Evolutionary conservation across 176 grass and related monocot genomes (phyloP).

Genomic region (Poa annua): DNA sequence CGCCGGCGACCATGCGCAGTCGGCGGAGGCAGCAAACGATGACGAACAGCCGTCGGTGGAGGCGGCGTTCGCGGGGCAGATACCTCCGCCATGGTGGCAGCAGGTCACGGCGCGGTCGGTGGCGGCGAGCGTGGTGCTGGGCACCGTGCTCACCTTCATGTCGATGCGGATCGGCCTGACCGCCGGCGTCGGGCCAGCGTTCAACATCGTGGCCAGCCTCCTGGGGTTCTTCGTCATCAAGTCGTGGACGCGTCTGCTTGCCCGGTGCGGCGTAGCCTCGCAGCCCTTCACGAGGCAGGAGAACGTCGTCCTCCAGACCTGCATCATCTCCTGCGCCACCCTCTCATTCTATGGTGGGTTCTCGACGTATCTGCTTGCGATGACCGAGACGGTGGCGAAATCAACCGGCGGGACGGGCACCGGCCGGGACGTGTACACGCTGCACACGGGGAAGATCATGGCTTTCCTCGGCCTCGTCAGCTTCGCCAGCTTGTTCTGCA

Average conservation of each 20-base stretch:
- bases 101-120: constrained; percentile 50
- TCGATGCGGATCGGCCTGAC: constrained; percentile 57
- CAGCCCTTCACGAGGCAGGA: constrained; percentile 49
- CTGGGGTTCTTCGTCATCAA: constrained; percentile 49
- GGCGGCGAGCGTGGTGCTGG: constrained; percentile 38
- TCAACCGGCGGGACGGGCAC: not conserved
- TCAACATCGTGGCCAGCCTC: constrained; percentile 59
- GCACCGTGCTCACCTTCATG: constrained; percentile 53
- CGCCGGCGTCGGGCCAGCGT: constrained; percentile 44
- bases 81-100: constrained; percentile 41
- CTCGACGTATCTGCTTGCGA: constrained; percentile 46
- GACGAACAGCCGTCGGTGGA: constrained; percentile 47
- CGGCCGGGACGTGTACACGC: not conserved
- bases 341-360: constrained; percentile 56
- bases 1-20: not conserved
- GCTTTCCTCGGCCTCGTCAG: constrained; percentile 49
- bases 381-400: constrained; percentile 43
- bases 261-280: constrained; percentile 36
- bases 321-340: constrained; percentile 47
- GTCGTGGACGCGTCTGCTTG: constrained; percentile 40
- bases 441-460: constrained; percentile 41
- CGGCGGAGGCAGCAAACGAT: not conserved
- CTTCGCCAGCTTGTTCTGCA: constrained; percentile 51
- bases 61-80: constrained; percentile 32
- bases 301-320: constrained; percentile 53